These are phyloP conservation scores for Xerocomus spinulosus DNA, from an alignment of 768 basidiomycete species.

Conservation along the genomic window DNA sequence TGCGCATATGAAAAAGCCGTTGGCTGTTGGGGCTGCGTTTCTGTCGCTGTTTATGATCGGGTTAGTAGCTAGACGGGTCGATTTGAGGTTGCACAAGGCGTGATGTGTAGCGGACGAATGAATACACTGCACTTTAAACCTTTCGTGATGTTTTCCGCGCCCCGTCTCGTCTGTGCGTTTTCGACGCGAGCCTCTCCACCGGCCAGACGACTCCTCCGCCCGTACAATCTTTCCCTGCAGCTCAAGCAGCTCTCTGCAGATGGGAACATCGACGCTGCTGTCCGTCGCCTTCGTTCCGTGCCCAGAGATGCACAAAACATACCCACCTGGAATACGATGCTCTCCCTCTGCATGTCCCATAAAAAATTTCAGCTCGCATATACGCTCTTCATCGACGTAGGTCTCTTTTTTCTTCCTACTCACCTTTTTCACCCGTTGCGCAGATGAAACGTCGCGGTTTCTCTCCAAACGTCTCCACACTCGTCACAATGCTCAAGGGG, in stretches of 20 bases:
- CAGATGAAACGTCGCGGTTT: slow-evolving; percentile 87
- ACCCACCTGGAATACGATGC: slow-evolving; percentile 75
- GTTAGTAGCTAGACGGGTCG: slow-evolving; percentile 45
- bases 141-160: not conserved
- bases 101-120: slow-evolving; percentile 10
- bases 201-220: slow-evolving; percentile 42
- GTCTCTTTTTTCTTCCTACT: slow-evolving; percentile 18
- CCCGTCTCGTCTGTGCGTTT: slow-evolving; percentile 4
- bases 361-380: slow-evolving; percentile 57
- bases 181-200: not conserved
- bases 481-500: slow-evolving; percentile 63
- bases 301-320: slow-evolving; percentile 73
- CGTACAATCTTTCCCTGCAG: slow-evolving; percentile 56
- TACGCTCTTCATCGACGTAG: slow-evolving; percentile 65
- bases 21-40: slow-evolving; percentile 70
- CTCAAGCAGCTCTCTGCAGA: slow-evolving; percentile 53
- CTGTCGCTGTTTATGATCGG: slow-evolving; percentile 57
- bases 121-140: not conserved
- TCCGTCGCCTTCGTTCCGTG: slow-evolving; percentile 59
- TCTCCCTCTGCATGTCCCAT: slow-evolving; percentile 57
- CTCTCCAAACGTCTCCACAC: slow-evolving; percentile 63
- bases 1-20: slow-evolving; percentile 84
- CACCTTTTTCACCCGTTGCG: slow-evolving; percentile 1
- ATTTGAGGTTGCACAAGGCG: slow-evolving; percentile 45
- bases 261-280: slow-evolving; percentile 57